These are phyloP conservation scores for Barbatosphaeria neglecta DNA, from an alignment of 495 filamentous ascomycete species.

Conservation along the genomic window DNA sequence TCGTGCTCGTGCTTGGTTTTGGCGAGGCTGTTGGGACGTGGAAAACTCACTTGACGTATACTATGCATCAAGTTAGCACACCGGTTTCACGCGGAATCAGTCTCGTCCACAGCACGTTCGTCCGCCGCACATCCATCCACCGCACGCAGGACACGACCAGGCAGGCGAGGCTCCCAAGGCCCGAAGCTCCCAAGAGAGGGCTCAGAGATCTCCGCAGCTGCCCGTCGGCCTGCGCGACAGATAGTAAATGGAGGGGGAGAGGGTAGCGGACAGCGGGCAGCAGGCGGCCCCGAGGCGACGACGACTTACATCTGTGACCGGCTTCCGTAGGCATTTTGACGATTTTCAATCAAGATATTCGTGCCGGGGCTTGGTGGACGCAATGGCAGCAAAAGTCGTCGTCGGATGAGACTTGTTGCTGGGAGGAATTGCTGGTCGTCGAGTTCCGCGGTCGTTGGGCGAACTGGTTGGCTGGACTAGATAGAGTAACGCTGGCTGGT, in stretches of 20 bases:
- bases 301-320: slow-evolving; percentile 70
- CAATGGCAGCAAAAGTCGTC: slow-evolving; percentile 22
- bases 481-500: slow-evolving; percentile 7
- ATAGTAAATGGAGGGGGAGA: not conserved
- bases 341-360: slow-evolving; percentile 22
- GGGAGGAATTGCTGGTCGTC: slow-evolving; percentile 16
- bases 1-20: not conserved
- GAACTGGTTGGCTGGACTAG: slow-evolving; percentile 20
- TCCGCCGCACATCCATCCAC: no score
- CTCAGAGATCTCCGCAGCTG: not conserved
- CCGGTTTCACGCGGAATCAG: no score
- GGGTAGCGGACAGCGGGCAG: not conserved
- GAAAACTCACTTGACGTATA: slow-evolving; percentile 84
- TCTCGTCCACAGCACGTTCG: no score
- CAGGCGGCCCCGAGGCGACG: not conserved
- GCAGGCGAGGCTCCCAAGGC: no score
- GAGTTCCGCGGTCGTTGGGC: slow-evolving; percentile 14
- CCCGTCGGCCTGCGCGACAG: no score
- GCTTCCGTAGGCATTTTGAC: slow-evolving; percentile 74
- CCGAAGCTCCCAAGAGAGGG: not conserved
- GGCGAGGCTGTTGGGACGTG: slow-evolving; percentile 12
- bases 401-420: slow-evolving; percentile 17
- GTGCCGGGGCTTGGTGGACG: slow-evolving; percentile 16
- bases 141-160: no score
- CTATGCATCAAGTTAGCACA: slow-evolving; percentile 30